A percentile compares a stretch with the other conserved stretches of the same genome.
These are phyloP conservation scores for Xanthoconium stramineum DNA, from an alignment of 768 basidiomycete species.

Conservation along the genomic window DNA sequence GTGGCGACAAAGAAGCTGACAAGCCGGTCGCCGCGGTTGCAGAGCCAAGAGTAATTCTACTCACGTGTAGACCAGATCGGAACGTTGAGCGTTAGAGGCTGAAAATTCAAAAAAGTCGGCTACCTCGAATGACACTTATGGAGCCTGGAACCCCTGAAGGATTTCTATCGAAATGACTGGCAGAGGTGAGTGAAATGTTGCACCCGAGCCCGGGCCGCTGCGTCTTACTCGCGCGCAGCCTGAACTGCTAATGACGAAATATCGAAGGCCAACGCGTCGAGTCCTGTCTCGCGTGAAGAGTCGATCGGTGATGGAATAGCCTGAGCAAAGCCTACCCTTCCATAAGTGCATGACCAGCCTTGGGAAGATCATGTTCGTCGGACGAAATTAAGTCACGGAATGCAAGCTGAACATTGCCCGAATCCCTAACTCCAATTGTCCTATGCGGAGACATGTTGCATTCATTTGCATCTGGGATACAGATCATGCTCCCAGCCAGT, in stretches of 20 bases:
- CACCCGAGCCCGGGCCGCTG: too few species aligned
- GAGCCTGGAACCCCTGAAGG: neutral
- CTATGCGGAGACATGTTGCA: too few species aligned
- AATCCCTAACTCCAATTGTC: conserved; percentile 55
- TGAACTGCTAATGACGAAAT: conserved; percentile 17
- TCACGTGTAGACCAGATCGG: conserved; percentile 17
- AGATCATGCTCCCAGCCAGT: too few species aligned
- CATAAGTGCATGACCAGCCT: conserved; percentile 43
- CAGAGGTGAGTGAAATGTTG: neutral
- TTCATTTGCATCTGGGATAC: too few species aligned
- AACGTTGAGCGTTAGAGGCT: conserved; percentile 10
- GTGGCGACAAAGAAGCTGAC: conserved; percentile 63
- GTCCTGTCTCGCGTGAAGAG: conserved; percentile 9
- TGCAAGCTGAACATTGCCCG: conserved; percentile 51
- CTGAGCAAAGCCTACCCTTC: conserved; percentile 31
- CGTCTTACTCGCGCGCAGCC: conserved; percentile 20
- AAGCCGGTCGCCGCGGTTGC: neutral
- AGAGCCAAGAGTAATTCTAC: neutral
- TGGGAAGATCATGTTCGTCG: conserved; percentile 43
- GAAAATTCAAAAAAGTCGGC: conserved; percentile 21
- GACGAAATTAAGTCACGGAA: conserved; percentile 50
- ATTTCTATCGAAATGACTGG: conserved; percentile 1
- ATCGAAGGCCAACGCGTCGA: conserved; percentile 19
- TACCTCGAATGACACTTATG: conserved; percentile 18
- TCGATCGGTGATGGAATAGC: neutral